Base-by-base conservation (phyloP, 306 rosid species). In the Albizia julibrissin region DNA sequence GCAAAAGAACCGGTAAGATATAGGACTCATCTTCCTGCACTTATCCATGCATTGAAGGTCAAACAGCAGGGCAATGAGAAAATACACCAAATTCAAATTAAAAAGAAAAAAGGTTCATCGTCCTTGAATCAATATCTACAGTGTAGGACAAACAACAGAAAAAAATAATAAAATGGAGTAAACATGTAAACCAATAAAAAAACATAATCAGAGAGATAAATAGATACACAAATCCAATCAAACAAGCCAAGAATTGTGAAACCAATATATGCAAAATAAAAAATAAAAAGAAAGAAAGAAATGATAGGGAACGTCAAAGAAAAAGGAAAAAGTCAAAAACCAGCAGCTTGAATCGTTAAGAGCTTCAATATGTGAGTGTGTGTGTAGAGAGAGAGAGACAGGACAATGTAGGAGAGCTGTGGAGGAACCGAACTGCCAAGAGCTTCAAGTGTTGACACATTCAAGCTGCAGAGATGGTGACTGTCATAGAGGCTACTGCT, bases 11-110 rank as follows among this genome's bases (percentile, higher is more conserved):
- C 47, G 98, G 98, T 85, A 96, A 87, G 75, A 92, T 90, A 84
- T 96, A 93, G 47, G 99, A 91, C 49, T 96, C 99, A 83, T 92
- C 99, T 81, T 92, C 91, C 98, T 96, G 94, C 74, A 87, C 87
- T 74, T 82, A 89, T 73, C 64, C 89, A 82, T 65, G 79, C 65
- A 82, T 75, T 84, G 72, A 61, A 69, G 68, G 67, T 89, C 81
- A 86, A 80, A 54, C 54, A 59, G 24, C 52, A 71, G 67, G 26
- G 39, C 16, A 21, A 59, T 33, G 6, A 61, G 44, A 79, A 39
- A 40, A 56, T 31, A 52, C n/a, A 18, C 71, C n/a, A 80, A 75
- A 15, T 69, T 29, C 21, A 56, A 24, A 69, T 59, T 21, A 24
- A 10, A 69, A 65, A 22, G 56, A 19, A 50, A 29, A 49, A 66